Evolutionary conservation across 805 yeast genomes (phyloP), one percentile per base, ranked within the genome.

Genomic region (Hanseniaspora lindneri): DNA sequence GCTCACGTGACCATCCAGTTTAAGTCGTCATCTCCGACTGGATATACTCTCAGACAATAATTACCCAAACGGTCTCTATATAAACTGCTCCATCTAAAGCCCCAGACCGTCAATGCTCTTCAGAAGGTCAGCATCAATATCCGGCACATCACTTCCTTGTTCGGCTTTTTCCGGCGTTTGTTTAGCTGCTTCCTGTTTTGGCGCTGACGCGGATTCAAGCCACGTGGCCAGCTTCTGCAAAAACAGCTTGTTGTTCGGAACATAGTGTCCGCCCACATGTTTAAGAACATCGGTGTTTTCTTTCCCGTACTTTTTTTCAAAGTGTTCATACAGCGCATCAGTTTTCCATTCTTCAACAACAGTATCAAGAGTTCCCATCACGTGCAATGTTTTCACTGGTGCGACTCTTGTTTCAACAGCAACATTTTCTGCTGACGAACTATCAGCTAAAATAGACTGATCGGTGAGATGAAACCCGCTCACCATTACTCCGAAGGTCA

Each of bases 261-360:
- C 94, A 59, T 80, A 89, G 60, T 89, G 98, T 1, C 96, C 96
- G 44, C 97, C 97, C 4, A 96, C 94, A 60, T 89, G 98, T 53
- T 74, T 80, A 50, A 87, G 55, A 2, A 44, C 25, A 39, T 71
- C 39, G 0, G 67, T 69, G 19, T 83, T 64, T 17, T 63, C 62
- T 3, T 56, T 58, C 17, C 64, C 68, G 24, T 44, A 44, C 11
- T 28, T 29, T 2, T 29, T 19, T 28, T 64, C 66, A 53, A 74
- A 74, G 16, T 69, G 66, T 9, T 76, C 72, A 53, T 69, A 78
- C n/a, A 89, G 67, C 2, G 66, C 62, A 63, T 73, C 60, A 0
- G 81, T 72, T 54, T 94, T 70, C 37, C 76, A 80, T 43, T 81
- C 87, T 1, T 79, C 72, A 1, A 92, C 95, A 11, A 89, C 80